These are phyloP conservation scores for Panaeolus papilionaceus DNA, from an alignment of 768 basidiomycete species.

Conservation along the genomic window DNA sequence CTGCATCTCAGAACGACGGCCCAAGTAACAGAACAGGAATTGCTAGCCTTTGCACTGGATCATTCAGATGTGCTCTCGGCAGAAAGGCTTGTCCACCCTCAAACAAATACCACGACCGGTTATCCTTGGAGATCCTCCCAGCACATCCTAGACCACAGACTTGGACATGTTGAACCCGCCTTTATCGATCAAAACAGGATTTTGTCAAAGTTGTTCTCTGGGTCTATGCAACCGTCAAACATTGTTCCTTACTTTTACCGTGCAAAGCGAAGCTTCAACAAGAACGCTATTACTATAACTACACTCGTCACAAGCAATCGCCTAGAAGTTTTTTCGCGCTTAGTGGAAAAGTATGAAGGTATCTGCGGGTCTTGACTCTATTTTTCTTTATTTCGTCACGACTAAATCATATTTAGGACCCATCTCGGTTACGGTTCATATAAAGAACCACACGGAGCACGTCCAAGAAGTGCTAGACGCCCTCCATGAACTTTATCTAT, in stretches of 20 bases:
- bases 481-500: conserved; percentile 70
- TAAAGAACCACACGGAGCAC: conserved; percentile 57
- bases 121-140: conserved; percentile 42
- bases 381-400: not conserved
- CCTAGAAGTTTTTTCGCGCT: conserved; percentile 70
- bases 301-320: conserved; percentile 85
- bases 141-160: conserved; percentile 39
- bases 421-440: conserved; percentile 84
- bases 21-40: not conserved
- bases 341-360: conserved; percentile 86
- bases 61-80: not conserved
- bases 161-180: conserved; percentile 39
- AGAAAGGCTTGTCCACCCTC: not conserved
- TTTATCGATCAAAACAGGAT: conserved; percentile 56
- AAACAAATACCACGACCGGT: not conserved
- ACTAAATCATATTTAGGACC: conserved; percentile 57
- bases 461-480: conserved; percentile 60
- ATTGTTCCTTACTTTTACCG: conserved; percentile 85
- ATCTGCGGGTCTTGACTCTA: conserved; percentile 21
- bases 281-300: conserved; percentile 82
- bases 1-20: not conserved
- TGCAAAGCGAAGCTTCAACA: conserved; percentile 58
- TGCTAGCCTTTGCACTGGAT: not conserved
- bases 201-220: conserved; percentile 73
- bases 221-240: conserved; percentile 73